Evolutionary conservation across 2,329 filamentous ascomycete genomes (phyloP).

Genomic region (Triangularia setosa): DNA sequence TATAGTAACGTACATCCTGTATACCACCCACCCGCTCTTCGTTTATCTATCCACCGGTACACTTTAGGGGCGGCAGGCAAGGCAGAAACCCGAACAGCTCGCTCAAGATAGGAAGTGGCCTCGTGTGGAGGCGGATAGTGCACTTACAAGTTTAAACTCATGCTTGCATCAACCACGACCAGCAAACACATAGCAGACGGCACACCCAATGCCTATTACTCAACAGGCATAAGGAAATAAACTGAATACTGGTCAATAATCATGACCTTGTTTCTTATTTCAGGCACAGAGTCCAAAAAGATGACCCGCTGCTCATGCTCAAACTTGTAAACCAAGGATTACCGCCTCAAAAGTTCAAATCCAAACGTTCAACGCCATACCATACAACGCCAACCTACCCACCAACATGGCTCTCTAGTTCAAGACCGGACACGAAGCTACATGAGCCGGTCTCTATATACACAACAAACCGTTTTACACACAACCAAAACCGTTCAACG

Average conservation of each 20-base stretch:
- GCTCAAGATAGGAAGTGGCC: neutral
- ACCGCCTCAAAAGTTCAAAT: neutral
- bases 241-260: neutral
- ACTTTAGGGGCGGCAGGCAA: neutral
- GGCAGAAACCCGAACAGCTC: neutral
- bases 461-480: neutral
- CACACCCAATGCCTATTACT: neutral
- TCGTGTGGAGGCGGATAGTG: neutral
- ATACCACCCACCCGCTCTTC: neutral
- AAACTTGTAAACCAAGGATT: neutral
- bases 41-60: neutral
- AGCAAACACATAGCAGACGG: neutral
- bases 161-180: neutral
- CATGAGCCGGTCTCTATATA: neutral
- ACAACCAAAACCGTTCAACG: neutral
- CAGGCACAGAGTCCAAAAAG: neutral
- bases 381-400: neutral
- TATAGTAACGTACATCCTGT: neutral
- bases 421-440: neutral
- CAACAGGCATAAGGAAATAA: neutral
- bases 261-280: neutral
- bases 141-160: neutral
- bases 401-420: neutral
- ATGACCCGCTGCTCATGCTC: neutral
- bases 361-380: neutral